These are phyloP conservation scores for Populus trichocarpa DNA, from an alignment of 441 rosid genomes.

Conservation along the genomic window DNA sequence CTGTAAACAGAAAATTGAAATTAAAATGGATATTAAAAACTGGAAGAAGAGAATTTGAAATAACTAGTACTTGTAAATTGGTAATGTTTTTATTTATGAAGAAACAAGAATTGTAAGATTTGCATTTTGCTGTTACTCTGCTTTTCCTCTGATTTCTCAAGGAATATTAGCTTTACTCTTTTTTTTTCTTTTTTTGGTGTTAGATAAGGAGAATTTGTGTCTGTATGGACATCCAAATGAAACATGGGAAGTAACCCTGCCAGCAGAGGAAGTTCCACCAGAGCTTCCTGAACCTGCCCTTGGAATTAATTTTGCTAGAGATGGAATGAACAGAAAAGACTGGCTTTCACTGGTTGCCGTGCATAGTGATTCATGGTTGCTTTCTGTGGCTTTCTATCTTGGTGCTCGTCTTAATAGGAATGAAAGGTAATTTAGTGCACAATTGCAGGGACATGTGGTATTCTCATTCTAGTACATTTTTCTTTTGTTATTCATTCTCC, in stretches of 20 bases:
- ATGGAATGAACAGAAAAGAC: slow-evolving; percentile 73
- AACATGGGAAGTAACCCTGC: slow-evolving; percentile 74
- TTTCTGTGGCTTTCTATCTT: slow-evolving; percentile 68
- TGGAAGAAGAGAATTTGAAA: not conserved
- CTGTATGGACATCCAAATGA: slow-evolving; percentile 70
- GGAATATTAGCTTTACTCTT: not conserved
- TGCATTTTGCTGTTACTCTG: not conserved
- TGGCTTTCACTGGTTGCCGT: slow-evolving; percentile 82
- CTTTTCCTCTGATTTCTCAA: not conserved
- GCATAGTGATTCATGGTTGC: slow-evolving; percentile 79
- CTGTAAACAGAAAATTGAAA: not conserved
- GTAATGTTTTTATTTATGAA: not conserved
- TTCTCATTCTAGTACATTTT: not conserved
- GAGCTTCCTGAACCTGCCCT: slow-evolving; percentile 78
- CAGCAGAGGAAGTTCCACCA: slow-evolving; percentile 76
- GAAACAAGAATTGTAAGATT: not conserved
- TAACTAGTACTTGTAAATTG: not conserved
- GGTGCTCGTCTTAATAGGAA: slow-evolving; percentile 69
- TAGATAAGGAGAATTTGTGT: slow-evolving; percentile 80
- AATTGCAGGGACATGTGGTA: not conserved
- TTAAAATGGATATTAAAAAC: not conserved
- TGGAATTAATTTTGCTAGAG: slow-evolving; percentile 79
- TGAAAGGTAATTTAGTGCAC: slow-evolving; percentile 36
- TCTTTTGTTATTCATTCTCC: not conserved
- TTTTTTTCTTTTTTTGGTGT: not conserved